These are phyloP conservation scores for Actinomortierella ambigua DNA, from an alignment of 371 early-diverging fungal species.

Conservation along the genomic window DNA sequence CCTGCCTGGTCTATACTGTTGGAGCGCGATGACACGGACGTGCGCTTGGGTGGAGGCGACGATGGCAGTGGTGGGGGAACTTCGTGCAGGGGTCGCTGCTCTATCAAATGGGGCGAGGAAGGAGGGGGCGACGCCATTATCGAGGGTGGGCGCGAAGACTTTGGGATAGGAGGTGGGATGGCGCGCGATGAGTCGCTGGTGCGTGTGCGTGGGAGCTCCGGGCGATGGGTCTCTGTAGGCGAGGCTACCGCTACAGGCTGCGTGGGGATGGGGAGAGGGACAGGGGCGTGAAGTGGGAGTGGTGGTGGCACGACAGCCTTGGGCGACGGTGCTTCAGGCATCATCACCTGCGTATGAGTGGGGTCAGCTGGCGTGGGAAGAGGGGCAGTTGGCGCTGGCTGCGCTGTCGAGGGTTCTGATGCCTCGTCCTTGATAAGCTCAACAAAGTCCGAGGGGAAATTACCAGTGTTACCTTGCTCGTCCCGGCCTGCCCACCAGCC, in stretches of 20 bases:
- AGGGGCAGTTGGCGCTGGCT: not conserved
- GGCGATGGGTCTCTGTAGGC: conserved; percentile 17
- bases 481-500: conserved; percentile 69
- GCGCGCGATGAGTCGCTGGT: conserved; percentile 16
- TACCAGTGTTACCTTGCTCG: conserved; percentile 59
- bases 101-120: conserved; percentile 8
- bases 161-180: conserved; percentile 26
- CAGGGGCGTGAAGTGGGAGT: not conserved
- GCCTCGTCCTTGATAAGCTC: conserved; percentile 57
- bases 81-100: conserved; percentile 10
- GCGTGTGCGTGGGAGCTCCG: conserved; percentile 19
- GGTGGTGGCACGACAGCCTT: too few species aligned
- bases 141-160: conserved; percentile 33
- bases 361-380: conserved; percentile 7
- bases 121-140: conserved; percentile 28
- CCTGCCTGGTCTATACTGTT: conserved; percentile 18
- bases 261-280: not conserved
- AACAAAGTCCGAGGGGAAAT: conserved; percentile 66
- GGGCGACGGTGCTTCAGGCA: not conserved
- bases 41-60: conserved; percentile 30
- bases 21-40: conserved; percentile 23
- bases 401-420: conserved; percentile 43
- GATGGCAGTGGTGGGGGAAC: conserved; percentile 23
- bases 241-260: not conserved
- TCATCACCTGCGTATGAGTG: too few species aligned